phyloP scores from a whole-genome alignment of 2,329 filamentous ascomycete genomes.

The Leptographium radiaticola region DNA sequence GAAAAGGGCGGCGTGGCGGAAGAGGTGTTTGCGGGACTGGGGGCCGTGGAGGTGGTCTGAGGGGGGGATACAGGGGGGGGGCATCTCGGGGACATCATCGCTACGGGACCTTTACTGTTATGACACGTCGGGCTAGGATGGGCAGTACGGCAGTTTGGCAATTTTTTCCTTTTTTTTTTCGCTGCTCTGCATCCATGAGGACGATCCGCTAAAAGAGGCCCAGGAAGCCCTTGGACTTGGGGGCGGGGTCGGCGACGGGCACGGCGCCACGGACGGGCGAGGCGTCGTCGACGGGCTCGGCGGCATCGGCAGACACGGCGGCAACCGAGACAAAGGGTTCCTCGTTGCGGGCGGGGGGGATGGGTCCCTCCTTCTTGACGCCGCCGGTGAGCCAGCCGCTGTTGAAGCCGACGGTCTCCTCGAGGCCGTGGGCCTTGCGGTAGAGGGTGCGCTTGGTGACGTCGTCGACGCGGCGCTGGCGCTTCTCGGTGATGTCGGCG shows the following conservation, averaged over 20 bases:
- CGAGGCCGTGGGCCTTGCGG: constrained; percentile 72
- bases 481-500: constrained; percentile 54
- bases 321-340: constrained; percentile 25
- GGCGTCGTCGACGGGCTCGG: constrained; percentile 25
- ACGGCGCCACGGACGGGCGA: constrained; percentile 6
- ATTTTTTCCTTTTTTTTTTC: neutral
- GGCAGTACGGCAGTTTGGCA: neutral
- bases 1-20: constrained; percentile 69
- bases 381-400: constrained; percentile 11
- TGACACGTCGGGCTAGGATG: neutral
- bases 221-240: constrained; percentile 61
- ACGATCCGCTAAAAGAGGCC: constrained; percentile 58
- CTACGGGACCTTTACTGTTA: neutral
- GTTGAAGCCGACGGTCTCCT: constrained; percentile 42
- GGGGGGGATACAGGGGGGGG: neutral
- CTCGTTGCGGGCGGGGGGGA: constrained; percentile 13
- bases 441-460: constrained; percentile 77
- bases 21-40: constrained; percentile 72
- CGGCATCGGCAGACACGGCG: constrained; percentile 20
- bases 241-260: neutral
- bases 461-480: constrained; percentile 66
- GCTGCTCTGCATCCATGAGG: constrained; percentile 3
- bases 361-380: constrained; percentile 10
- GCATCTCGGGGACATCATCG: too few relatives aligned
- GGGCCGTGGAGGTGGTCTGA: constrained; percentile 56